Evolutionary conservation across 139 green algal species (phyloP).

Genomic region (Yamagishiella unicocca): DNA sequence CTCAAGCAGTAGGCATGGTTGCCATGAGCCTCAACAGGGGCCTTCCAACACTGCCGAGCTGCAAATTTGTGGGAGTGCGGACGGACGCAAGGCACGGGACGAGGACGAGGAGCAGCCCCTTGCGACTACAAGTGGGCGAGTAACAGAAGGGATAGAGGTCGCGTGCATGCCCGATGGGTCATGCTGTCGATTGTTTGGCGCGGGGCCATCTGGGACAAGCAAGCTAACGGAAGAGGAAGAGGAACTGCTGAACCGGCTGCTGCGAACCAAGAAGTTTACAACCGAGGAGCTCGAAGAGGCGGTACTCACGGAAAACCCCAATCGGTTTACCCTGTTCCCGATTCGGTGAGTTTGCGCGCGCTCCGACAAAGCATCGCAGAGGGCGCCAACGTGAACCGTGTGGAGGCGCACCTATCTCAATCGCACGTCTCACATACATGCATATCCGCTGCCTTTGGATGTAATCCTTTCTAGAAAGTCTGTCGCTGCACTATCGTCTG

Average conservation of each 20-base stretch:
- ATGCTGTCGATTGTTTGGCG: neutral
- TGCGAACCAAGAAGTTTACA: neutral
- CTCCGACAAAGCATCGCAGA: no score
- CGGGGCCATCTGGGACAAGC: neutral
- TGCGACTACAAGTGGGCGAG: neutral
- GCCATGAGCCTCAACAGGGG: no score
- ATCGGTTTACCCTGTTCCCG: slow-evolving; percentile 86
- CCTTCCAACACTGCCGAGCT: no score
- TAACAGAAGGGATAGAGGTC: neutral
- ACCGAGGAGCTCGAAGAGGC: slow-evolving; percentile 57
- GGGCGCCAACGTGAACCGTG: no score
- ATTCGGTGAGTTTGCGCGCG: slow-evolving; percentile 86
- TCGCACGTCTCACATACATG: no score
- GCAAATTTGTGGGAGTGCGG: no score
- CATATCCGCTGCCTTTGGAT: no score
- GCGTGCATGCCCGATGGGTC: neutral
- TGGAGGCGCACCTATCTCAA: no score
- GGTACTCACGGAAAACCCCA: slow-evolving; percentile 77
- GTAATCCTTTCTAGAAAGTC: no score
- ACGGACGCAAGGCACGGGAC: no score
- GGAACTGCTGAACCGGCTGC: neutral
- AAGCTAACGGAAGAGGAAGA: neutral
- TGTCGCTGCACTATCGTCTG: no score
- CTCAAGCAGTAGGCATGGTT: neutral
- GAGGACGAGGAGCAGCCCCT: neutral